phyloP scores from a whole-genome alignment of 139 green algal species.

The Coccomyxa sp. region DNA sequence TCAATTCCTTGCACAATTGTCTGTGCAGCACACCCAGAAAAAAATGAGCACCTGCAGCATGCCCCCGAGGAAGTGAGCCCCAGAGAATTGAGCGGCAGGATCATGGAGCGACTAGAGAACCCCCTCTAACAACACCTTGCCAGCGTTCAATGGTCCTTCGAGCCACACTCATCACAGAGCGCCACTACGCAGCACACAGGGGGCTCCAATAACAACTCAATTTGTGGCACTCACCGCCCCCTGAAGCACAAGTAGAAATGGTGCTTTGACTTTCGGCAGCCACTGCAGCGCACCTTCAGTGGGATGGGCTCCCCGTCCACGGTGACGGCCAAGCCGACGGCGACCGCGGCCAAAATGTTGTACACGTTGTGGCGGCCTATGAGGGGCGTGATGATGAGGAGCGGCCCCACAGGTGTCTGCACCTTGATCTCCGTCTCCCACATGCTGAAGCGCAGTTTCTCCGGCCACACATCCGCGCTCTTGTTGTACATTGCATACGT shows the following conservation, averaged over 20 bases:
- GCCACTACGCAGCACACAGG: too few relatives aligned
- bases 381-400: conserved; percentile 74
- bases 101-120: neutral
- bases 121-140: neutral
- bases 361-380: conserved; percentile 80
- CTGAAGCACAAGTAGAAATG: too few relatives aligned
- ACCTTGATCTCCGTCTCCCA: conserved; percentile 74
- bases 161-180: neutral
- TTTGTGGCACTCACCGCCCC: too few relatives aligned
- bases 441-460: conserved; percentile 54
- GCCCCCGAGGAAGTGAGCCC: too few relatives aligned
- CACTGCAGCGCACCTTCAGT: conserved; percentile 3
- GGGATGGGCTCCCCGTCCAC: conserved; percentile 26
- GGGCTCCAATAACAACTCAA: too few relatives aligned
- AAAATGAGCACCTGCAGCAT: too few relatives aligned
- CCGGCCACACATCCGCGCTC: conserved; percentile 64
- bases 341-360: conserved; percentile 92
- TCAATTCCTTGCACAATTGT: conserved; percentile 82
- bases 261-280: too few relatives aligned
- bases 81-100: neutral
- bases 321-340: conserved; percentile 69
- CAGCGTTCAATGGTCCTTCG: neutral
- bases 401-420: conserved; percentile 34
- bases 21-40: conserved; percentile 18
- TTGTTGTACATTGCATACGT: conserved; percentile 64